Evolutionary conservation across 495 filamentous ascomycete species (phyloP).

Genomic region (Acidomyces sp.): DNA sequence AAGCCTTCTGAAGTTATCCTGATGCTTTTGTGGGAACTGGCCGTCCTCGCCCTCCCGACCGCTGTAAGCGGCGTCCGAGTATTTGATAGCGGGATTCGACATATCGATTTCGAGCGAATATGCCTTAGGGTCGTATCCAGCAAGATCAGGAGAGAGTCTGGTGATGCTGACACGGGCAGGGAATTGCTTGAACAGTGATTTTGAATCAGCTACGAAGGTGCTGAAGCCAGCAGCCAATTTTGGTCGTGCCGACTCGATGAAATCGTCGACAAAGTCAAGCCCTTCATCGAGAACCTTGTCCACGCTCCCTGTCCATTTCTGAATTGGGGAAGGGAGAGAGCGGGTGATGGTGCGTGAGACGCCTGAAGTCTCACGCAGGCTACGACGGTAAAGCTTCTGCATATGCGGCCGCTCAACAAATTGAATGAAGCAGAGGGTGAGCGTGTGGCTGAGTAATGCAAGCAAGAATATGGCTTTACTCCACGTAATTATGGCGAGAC

Average conservation of each 20-base stretch:
- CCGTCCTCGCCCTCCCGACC: conserved; percentile 40
- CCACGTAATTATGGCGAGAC: conserved; percentile 80
- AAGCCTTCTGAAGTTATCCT: conserved; percentile 53
- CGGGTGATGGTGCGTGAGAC: conserved; percentile 79
- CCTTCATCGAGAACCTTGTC: conserved; percentile 78
- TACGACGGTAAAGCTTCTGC: conserved; percentile 89
- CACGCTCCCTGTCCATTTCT: conserved; percentile 65
- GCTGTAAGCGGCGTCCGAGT: conserved; percentile 34
- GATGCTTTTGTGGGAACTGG: conserved; percentile 37
- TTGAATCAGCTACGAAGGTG: conserved; percentile 77
- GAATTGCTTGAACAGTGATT: conserved; percentile 75
- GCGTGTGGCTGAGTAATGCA: conserved; percentile 70
- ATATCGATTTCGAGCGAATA: conserved; percentile 68
- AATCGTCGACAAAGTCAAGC: conserved; percentile 76
- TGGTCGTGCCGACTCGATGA: conserved; percentile 75
- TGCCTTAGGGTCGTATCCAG: conserved; percentile 69
- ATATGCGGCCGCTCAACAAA: conserved; percentile 94
- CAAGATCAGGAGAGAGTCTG: conserved; percentile 64
- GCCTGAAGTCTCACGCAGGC: conserved; percentile 74
- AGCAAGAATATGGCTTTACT: conserved; percentile 71
- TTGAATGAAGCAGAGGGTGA: conserved; percentile 78
- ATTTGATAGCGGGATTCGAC: conserved; percentile 35
- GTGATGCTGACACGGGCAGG: conserved; percentile 80
- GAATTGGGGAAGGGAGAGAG: conserved; percentile 69
- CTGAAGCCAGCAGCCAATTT: conserved; percentile 78